Evolutionary conservation across 129 eudicot species (phyloP).

Genomic region (Escallonia herrerae): DNA sequence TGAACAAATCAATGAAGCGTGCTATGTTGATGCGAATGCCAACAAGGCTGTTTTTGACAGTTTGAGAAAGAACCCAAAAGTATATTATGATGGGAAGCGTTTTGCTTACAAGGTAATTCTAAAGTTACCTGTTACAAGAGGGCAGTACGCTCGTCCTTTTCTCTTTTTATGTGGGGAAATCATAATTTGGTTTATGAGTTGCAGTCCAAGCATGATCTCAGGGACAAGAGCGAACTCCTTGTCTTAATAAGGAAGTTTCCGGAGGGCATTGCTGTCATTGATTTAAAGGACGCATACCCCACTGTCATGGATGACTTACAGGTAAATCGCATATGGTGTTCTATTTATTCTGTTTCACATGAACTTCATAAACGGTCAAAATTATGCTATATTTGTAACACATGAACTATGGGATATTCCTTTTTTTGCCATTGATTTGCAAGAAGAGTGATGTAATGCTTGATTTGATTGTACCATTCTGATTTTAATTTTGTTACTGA

Average conservation of each 20-base stretch:
- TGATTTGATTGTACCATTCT: no score
- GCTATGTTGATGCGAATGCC: constrained; percentile 66
- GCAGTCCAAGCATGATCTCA: constrained; percentile 74
- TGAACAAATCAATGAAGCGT: constrained; percentile 43
- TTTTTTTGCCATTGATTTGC: no score
- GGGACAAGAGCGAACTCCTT: constrained; percentile 47
- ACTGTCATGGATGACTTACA: neutral
- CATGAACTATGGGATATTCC: no score
- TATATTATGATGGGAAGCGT: constrained; percentile 56
- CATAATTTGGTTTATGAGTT: neutral
- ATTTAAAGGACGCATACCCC: neutral
- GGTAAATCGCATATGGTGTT: neutral
- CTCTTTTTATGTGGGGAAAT: neutral
- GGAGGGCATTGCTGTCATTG: constrained; percentile 33
- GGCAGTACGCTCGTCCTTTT: neutral
- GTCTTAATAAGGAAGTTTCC: constrained; percentile 41
- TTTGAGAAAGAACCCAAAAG: constrained; percentile 73
- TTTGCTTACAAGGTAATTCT: constrained; percentile 38
- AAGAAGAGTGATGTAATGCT: no score
- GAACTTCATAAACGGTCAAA: no score
- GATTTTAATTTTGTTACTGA: no score
- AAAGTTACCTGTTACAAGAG: neutral
- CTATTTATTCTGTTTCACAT: no score
- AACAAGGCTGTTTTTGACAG: constrained; percentile 87
- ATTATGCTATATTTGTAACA: no score